Percentiles rank a stretch among this genome's conserved stretches.
Evolutionary conservation across 2,329 filamentous ascomycete genomes (phyloP).

Genomic region (Colletotrichum sp.): DNA sequence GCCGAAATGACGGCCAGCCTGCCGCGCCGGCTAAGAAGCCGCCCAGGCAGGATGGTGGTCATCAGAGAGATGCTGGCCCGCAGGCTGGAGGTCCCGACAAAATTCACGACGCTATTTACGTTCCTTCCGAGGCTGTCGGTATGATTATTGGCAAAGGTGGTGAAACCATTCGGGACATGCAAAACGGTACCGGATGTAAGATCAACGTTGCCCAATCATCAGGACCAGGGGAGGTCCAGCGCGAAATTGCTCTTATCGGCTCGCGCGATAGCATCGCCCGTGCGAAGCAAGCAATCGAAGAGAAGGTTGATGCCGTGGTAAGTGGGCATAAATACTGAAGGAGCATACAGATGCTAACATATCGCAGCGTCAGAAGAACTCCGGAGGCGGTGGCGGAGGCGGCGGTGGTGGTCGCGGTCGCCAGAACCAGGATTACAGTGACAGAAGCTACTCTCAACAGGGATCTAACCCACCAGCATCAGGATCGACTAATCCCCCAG

Average conservation of each 20-base stretch:
- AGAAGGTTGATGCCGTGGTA: slow-evolving; percentile 91
- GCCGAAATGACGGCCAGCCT: slow-evolving; percentile 56
- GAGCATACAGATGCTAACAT: slow-evolving; percentile 30
- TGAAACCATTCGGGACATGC: slow-evolving; percentile 94
- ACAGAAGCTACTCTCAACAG: slow-evolving; percentile 59
- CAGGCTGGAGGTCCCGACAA: slow-evolving; percentile 59
- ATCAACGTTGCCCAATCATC: slow-evolving; percentile 90
- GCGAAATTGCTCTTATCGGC: slow-evolving; percentile 87
- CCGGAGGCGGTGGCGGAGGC: slow-evolving; percentile 48
- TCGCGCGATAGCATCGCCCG: slow-evolving; percentile 76
- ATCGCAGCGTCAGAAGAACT: slow-evolving; percentile 59
- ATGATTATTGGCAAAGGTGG: slow-evolving; percentile 97
- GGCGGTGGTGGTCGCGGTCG: slow-evolving; percentile 45
- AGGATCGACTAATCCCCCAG: slow-evolving; percentile 44
- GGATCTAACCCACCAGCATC: slow-evolving; percentile 38
- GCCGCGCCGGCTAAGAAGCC: slow-evolving; percentile 31
- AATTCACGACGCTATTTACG: slow-evolving; percentile 81
- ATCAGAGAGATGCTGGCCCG: slow-evolving; percentile 35
- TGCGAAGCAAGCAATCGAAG: slow-evolving; percentile 85
- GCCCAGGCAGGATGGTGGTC: slow-evolving; percentile 33
- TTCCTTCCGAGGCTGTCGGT: slow-evolving; percentile 89
- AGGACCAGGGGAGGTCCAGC: slow-evolving; percentile 77
- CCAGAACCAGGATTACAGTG: slow-evolving; percentile 58
- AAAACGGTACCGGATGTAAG: slow-evolving; percentile 86
- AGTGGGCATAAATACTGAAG: slow-evolving; percentile 37